These are phyloP conservation scores for Protomyces macrosporus DNA, from an alignment of 1,139 yeast genomes.

Conservation along the genomic window DNA sequence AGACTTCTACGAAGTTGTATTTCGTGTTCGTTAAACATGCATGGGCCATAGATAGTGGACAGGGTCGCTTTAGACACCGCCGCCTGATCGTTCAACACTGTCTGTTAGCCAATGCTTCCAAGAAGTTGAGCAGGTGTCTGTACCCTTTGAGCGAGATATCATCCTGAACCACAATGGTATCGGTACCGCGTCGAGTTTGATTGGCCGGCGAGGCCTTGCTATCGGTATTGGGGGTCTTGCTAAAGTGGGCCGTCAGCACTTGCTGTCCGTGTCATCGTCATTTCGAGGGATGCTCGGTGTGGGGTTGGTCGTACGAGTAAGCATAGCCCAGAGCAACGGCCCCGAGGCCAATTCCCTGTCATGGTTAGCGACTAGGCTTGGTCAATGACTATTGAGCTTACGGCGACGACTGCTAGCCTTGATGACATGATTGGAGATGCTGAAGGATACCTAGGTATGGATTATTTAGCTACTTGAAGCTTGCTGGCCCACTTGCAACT, in stretches of 20 bases:
- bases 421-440: background rate
- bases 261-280: background rate
- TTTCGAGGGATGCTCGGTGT: background rate
- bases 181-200: slow-evolving; percentile 8
- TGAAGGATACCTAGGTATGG: no score
- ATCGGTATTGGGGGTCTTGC: slow-evolving; percentile 15
- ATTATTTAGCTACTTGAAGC: no score
- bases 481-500: no score
- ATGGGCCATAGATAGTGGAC: no score
- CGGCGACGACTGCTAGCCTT: background rate
- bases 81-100: slow-evolving; percentile 19
- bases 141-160: slow-evolving; percentile 19
- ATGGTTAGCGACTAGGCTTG: background rate
- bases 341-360: background rate
- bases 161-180: background rate
- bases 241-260: background rate
- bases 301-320: background rate
- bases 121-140: background rate
- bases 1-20: background rate
- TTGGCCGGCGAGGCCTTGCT: slow-evolving; percentile 22
- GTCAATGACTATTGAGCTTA: background rate
- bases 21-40: no score
- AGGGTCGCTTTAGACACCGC: background rate
- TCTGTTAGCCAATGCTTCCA: background rate
- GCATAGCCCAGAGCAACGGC: background rate